A percentile compares a stretch with the other conserved stretches of the same genome.
phyloP scores from a whole-genome alignment of 306 rosid species.

The Amphicarpaea edgeworthii region DNA sequence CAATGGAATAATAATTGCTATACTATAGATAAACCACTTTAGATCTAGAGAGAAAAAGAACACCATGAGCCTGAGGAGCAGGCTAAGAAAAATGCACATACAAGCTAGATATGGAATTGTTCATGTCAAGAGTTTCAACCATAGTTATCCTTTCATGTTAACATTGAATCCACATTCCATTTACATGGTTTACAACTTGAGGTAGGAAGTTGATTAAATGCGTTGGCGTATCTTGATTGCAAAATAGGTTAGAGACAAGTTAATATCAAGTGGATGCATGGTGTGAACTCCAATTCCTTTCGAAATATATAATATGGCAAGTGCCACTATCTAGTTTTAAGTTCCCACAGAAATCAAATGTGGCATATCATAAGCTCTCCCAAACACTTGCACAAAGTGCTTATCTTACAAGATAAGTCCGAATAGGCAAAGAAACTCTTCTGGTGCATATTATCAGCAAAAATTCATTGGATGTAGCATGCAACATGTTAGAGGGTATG shows the following conservation, averaged over 20 bases:
- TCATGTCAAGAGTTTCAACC: background rate
- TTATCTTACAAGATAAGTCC: background rate
- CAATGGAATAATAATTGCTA: background rate
- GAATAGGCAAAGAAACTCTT: background rate
- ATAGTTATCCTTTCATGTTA: background rate
- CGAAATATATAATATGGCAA: background rate
- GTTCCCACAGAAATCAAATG: no score
- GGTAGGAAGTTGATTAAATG: background rate
- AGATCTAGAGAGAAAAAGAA: background rate
- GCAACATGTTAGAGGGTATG: slow-evolving; percentile 7
- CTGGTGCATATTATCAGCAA: background rate
- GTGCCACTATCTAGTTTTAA: no score
- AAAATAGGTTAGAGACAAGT: background rate
- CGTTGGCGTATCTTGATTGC: background rate
- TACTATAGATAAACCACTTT: background rate
- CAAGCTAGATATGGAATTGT: background rate
- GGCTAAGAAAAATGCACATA: background rate
- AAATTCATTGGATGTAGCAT: background rate
- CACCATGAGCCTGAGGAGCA: no score
- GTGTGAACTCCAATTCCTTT: background rate
- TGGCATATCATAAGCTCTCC: background rate
- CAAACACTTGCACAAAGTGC: background rate
- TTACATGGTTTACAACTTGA: background rate
- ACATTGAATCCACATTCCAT: background rate
- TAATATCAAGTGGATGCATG: background rate